phyloP scores from a whole-genome alignment of 352 stramenopile species.

The Phytopythium boreale region DNA sequence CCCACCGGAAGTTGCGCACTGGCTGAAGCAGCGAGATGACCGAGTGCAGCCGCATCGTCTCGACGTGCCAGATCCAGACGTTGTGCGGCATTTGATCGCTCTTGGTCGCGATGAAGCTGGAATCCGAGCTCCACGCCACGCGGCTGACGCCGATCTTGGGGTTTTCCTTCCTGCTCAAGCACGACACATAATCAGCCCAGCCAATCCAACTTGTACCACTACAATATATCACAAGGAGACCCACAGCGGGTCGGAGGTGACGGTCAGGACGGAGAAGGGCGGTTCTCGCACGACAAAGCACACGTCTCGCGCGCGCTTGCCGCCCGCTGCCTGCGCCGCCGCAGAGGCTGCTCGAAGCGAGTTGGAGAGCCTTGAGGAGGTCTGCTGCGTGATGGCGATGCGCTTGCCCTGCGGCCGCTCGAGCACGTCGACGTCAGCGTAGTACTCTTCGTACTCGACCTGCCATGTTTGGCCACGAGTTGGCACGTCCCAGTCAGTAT shows the following conservation, averaged over 20 bases:
- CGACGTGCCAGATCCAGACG: conserved; percentile 80
- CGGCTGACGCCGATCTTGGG: conserved; percentile 70
- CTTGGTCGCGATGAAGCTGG: conserved; percentile 67
- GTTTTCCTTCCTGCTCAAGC: conserved; percentile 50
- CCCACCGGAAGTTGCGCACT: conserved; percentile 64
- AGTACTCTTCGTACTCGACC: conserved; percentile 74
- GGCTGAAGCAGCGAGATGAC: conserved; percentile 62
- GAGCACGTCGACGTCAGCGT: conserved; percentile 40
- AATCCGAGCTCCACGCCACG: conserved; percentile 65
- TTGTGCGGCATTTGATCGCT: conserved; percentile 84
- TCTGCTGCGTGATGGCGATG: conserved; percentile 36
- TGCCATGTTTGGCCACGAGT: conserved; percentile 10
- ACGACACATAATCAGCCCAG: background rate
- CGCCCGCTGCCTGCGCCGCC: conserved; percentile 49
- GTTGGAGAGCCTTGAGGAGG: conserved; percentile 43
- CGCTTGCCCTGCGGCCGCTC: conserved; percentile 61
- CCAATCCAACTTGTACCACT: background rate
- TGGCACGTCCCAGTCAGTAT: background rate
- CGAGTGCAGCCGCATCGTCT: conserved; percentile 66
- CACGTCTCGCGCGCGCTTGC: conserved; percentile 45
- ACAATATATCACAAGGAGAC: conserved; percentile 4
- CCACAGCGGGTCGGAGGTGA: conserved; percentile 65
- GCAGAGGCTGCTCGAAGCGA: conserved; percentile 58
- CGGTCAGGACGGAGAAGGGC: conserved; percentile 70
- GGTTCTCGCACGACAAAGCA: conserved; percentile 67